Percentiles rank a stretch among this genome's conserved stretches.
Evolutionary conservation across 352 stramenopile species (phyloP).

Genomic region (Globisporangium nunn): DNA sequence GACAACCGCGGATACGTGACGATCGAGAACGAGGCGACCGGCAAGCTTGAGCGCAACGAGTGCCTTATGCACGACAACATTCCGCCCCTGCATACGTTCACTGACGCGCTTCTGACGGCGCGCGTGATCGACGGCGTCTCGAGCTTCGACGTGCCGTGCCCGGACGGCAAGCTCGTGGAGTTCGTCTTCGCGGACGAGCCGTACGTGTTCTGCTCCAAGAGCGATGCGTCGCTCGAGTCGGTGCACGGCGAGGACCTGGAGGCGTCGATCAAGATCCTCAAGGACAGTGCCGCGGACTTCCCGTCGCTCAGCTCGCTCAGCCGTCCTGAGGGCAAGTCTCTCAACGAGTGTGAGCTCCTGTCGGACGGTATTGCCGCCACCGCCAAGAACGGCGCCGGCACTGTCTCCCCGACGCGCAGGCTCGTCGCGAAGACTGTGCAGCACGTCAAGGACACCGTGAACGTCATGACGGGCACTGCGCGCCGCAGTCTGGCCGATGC

Average conservation of each 20-base stretch:
- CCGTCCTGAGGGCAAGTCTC: conserved; percentile 3
- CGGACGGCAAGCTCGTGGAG: conserved; percentile 21
- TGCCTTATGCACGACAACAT: conserved; percentile 17
- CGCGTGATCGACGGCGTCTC: conserved; percentile 21
- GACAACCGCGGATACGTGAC: conserved; percentile 25
- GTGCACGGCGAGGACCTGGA: conserved; percentile 16
- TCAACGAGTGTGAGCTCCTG: conserved; percentile 8
- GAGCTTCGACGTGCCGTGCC: conserved; percentile 12
- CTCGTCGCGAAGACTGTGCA: conserved; percentile 7
- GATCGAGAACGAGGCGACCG: conserved; percentile 16
- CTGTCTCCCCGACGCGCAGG: conserved; percentile 2
- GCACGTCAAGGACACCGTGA: conserved; percentile 10
- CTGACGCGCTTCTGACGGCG: conserved; percentile 9
- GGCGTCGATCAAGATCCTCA: conserved; percentile 13
- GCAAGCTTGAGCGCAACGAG: conserved; percentile 10
- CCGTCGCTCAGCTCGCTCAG: conserved; percentile 8
- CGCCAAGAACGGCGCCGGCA: neutral
- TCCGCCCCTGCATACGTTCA: conserved; percentile 17
- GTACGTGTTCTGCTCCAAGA: conserved; percentile 26
- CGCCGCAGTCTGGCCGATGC: conserved; percentile 10
- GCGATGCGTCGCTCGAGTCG: conserved; percentile 6
- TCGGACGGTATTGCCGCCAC: neutral
- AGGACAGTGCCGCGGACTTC: conserved; percentile 9
- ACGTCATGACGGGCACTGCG: conserved; percentile 6
- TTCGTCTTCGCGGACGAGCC: conserved; percentile 24